Conservation (phyloP, 257 asterid genomes). For the Linaria vulgaris region DNA sequence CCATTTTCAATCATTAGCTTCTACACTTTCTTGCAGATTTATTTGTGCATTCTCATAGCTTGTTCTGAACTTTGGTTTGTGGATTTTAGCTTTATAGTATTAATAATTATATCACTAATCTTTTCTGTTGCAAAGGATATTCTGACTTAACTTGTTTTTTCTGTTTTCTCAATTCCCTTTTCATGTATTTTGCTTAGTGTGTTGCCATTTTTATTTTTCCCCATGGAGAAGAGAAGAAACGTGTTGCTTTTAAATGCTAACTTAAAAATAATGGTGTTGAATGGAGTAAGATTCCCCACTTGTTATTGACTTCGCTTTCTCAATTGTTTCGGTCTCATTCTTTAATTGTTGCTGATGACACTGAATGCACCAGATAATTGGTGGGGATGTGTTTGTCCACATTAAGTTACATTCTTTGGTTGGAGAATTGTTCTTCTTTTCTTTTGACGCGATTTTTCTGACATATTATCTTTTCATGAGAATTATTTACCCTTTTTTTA, state of each 20-base stretch:
- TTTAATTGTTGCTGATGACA: no score
- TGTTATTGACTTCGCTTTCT: no score
- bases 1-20: slow-evolving; percentile 1
- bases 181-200: background rate
- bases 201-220: background rate
- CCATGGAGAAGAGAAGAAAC: no score
- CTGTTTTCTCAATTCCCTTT: background rate
- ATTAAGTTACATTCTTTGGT: no score
- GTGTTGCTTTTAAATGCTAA: no score
- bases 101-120: background rate
- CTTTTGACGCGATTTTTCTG: no score
- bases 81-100: slow-evolving; percentile 1
- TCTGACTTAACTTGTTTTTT: background rate
- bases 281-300: no score
- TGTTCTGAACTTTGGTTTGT: slow-evolving; percentile 15
- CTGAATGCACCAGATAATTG: background rate
- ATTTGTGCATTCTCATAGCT: slow-evolving; percentile 14
- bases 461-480: no score
- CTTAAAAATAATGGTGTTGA: no score
- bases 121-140: background rate
- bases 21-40: background rate
- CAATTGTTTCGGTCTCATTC: no score
- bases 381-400: background rate
- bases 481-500: no score
- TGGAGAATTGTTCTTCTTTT: background rate